Evolutionary conservation across 2,329 filamentous ascomycete genomes (phyloP), one percentile per base, ranked within the genome.

Genomic region (Zalaria obscura): DNA sequence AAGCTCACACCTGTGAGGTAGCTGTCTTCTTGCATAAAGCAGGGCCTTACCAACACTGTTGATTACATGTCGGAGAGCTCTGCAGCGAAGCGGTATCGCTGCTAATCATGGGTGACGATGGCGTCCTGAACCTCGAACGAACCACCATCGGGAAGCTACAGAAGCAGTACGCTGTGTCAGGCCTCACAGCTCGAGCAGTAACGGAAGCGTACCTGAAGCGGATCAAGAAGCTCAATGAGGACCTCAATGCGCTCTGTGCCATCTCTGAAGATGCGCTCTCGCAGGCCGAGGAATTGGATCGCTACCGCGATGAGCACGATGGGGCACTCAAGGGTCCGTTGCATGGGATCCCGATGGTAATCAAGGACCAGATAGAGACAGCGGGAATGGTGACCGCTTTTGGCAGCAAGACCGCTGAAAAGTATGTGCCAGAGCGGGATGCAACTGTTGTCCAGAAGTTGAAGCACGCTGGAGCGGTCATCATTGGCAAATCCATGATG

Each of bases 281-380:
- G 1, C 36, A 43, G 25, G 41, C 41, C 18, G 31, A 4, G 5
- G 3, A 29, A 3, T 33, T 43, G 2, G 41, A 43, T 9, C 5
- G 11, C 5, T 11, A 40, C 18, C 25, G 5, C n/a, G 9, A 25
- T 2, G 18, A 11, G 1, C 25, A 27, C 5, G 25, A 8, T 9
- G 35, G 32, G 25, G 3, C 6, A 5, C 35, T 43, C 3, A 2
- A 5, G 29, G 41, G 41, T 29, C 36, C 29, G 2, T 27, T 43
- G 1, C 41, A 43, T 28, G 41, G 41, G 1, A 43, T 43, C n/a
- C 41, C 41, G 4, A 35, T 43, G 3, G 5, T 43, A 7, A 31
- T 40, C 25, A 43, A 43, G 10, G 41, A 43, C 9, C 41, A 43
- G 32, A 37, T 37, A 18, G 41, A 43, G 7, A 43, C 41, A 10